Percentiles rank a stretch among this genome's conserved stretches.
Conservation (phyloP, 1,284 basidiomycete species). For the Pterulicium gracile region DNA sequence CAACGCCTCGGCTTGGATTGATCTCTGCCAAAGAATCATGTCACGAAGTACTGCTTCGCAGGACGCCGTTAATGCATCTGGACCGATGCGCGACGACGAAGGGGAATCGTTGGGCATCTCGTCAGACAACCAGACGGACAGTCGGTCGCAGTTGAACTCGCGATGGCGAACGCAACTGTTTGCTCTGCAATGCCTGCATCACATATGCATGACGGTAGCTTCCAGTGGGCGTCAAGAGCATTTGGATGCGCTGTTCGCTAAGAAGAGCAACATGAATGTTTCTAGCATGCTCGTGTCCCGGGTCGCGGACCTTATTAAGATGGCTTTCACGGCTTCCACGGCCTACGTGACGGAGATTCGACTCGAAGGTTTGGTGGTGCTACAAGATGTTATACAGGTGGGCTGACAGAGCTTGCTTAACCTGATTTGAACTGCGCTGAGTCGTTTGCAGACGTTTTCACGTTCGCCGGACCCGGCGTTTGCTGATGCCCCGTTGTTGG, state of each 20-base stretch:
- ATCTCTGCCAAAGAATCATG: constrained; percentile 96
- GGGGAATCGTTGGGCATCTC: constrained; percentile 73
- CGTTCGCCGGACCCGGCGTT: constrained; percentile 87
- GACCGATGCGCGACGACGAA: constrained; percentile 75
- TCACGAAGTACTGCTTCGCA: constrained; percentile 76
- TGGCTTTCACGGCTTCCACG: constrained; percentile 96
- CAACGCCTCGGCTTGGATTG: constrained; percentile 96
- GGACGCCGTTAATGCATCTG: constrained; percentile 44
- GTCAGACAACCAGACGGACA: constrained; percentile 25
- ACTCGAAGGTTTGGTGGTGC: constrained; percentile 82
- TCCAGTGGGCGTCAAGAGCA: constrained; percentile 73
- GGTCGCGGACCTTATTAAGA: constrained; percentile 90
- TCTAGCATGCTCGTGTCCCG: constrained; percentile 63
- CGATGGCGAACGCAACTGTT: constrained; percentile 97
- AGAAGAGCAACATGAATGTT: constrained; percentile 31
- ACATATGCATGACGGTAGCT: constrained; percentile 73
- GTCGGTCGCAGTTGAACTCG: constrained; percentile 42
- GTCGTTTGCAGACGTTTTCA: constrained; percentile 60
- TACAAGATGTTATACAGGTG: constrained; percentile 90
- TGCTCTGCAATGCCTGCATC: constrained; percentile 86
- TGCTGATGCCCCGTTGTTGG: constrained; percentile 82
- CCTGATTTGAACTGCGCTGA: too few relatives aligned
- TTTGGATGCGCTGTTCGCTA: constrained; percentile 63
- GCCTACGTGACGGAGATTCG: constrained; percentile 94
- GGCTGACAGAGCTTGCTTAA: too few relatives aligned